Base-by-base conservation (phyloP, 805 yeast genomes). In the Saturnispora zaruensis region DNA sequence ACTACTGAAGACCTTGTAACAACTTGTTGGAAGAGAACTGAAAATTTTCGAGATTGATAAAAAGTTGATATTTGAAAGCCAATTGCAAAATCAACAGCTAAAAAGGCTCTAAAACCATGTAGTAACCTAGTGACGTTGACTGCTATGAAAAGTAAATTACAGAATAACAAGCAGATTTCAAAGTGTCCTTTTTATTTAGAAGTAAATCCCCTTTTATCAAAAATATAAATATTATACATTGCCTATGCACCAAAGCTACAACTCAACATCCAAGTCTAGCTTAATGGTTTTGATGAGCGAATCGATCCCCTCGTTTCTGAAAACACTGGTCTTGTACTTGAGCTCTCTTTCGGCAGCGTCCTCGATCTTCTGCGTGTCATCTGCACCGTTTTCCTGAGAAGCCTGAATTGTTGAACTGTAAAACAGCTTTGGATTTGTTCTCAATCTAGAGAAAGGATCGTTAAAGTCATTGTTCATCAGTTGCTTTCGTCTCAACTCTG, bases 391-490 rank as follows among this genome's bases (percentile, higher is more conserved):
- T 63, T 73, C 76, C 56, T 76, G 81, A 4, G 52, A 28, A 9
- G 42, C 49, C n/a, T 54, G 79, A 55, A 76, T 83, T 53, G 74
- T 76, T 49, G 77, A 76, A 51, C 74, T 72, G 61, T 89, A 88
- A 66, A 87, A 91, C 53, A 87, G 79, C 59, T 87, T 79, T 1
- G 97, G 87, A 53, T 81, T 84, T 1, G 98, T 91, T 64, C 87
- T 84, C 62, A 93, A 76, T 65, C 98, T 81, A 57, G 85, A 79
- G 67, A 93, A 93, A 21, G 99, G 98, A 69, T 93, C 87, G 45
- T 57, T 64, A 44, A 61, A 57, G 41, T 57, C 61, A 20, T 58
- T 74, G 78, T 48, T 78, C 72, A 51, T 68, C 67, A 41, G 58
- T 71, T 50, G 73, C 55, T 56, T 63, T 57, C 67, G 79, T 56